Percentiles rank a stretch among this genome's conserved stretches.
Evolutionary conservation across 805 yeast species (phyloP).

Genomic region (Candida ponderosae): DNA sequence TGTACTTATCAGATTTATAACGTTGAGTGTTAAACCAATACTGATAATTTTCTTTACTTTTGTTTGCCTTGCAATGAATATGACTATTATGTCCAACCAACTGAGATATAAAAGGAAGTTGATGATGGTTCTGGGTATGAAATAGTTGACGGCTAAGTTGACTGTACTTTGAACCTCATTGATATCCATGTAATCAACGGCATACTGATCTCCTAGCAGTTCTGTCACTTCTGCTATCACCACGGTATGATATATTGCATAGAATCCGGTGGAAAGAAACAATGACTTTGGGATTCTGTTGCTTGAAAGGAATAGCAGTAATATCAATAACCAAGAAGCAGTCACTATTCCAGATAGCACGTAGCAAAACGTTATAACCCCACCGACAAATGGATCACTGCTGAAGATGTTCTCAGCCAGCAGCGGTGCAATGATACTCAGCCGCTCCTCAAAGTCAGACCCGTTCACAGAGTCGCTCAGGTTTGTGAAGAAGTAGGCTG

Average conservation of each 20-base stretch:
- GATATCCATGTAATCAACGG: constrained; percentile 45
- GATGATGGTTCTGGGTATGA: constrained; percentile 32
- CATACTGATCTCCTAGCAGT: constrained; percentile 43
- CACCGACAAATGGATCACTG: constrained; percentile 28
- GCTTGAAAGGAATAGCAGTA: constrained; percentile 46
- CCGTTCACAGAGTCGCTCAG: background rate
- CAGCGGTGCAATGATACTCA: background rate
- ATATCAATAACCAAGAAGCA: constrained; percentile 63
- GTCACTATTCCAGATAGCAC: constrained; percentile 48
- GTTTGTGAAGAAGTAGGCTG: background rate
- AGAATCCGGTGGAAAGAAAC: constrained; percentile 47
- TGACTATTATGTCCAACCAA: constrained; percentile 40
- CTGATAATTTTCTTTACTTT: constrained; percentile 22
- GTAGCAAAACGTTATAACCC: constrained; percentile 38
- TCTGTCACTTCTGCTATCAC: constrained; percentile 37
- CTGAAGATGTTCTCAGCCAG: background rate
- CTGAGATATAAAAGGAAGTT: constrained; percentile 42
- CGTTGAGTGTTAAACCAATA: constrained; percentile 24
- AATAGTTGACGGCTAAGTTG: constrained; percentile 27
- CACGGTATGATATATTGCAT: constrained; percentile 47
- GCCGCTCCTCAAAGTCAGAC: background rate
- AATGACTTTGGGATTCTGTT: constrained; percentile 52
- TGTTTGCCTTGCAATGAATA: constrained; percentile 27
- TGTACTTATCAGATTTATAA: constrained; percentile 20
- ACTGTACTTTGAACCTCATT: constrained; percentile 29